Evolutionary conservation across 139 green algal species (phyloP).

Genomic region (Chlorella sp.): DNA sequence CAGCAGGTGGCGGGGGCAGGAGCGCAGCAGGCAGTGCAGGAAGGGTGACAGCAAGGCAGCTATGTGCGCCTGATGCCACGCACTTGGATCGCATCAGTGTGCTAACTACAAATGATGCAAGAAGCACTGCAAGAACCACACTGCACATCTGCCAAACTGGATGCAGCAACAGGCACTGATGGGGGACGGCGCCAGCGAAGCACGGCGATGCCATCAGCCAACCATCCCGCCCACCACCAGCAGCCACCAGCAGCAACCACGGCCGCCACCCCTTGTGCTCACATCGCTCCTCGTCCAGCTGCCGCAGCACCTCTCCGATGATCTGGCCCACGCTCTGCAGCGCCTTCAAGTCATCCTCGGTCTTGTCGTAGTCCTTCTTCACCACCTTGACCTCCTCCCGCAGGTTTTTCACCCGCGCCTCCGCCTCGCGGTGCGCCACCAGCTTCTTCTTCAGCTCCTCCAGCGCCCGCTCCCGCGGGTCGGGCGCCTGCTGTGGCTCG

Average conservation of each 20-base stretch:
- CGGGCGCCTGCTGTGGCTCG: not conserved
- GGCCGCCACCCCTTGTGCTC: too few species aligned
- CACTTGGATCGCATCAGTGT: too few species aligned
- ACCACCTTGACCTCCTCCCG: slow-evolving; percentile 83
- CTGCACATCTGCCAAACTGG: too few species aligned
- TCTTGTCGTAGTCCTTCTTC: slow-evolving; percentile 98
- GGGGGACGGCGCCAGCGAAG: not conserved
- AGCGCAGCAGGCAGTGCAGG: not conserved
- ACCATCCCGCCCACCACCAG: not conserved
- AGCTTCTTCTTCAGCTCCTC: slow-evolving; percentile 69
- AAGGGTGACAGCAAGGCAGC: too few species aligned
- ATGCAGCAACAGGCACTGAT: not conserved
- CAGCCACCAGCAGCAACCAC: too few species aligned
- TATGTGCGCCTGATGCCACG: too few species aligned
- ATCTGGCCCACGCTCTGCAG: slow-evolving; percentile 99
- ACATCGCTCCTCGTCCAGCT: slow-evolving; percentile 98
- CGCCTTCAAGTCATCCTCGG: slow-evolving; percentile 98
- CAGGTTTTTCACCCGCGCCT: slow-evolving; percentile 54
- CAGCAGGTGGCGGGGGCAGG: not conserved
- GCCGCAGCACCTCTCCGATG: slow-evolving; percentile 97
- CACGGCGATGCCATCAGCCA: not conserved
- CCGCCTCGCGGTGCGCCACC: slow-evolving; percentile 67
- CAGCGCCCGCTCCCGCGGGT: slow-evolving; percentile 24
- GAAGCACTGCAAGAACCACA: too few species aligned
- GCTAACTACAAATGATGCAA: too few species aligned